These are phyloP conservation scores for Hericium rajendrae DNA, from an alignment of 768 basidiomycete species.

Conservation along the genomic window DNA sequence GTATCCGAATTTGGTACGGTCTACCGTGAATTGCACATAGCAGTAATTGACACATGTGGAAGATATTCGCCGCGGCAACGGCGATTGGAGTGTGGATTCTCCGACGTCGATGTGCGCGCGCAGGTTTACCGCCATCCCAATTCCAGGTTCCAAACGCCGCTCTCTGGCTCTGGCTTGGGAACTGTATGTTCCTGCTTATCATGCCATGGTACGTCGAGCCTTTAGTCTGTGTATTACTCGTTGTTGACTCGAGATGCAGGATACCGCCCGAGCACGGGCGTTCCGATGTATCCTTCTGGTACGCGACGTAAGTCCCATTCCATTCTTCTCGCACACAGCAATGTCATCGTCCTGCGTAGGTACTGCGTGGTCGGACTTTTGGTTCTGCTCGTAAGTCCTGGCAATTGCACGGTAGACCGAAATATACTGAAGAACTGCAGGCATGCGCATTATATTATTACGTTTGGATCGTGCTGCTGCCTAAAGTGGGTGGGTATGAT, in stretches of 20 bases:
- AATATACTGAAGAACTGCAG: background rate
- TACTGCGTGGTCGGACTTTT: conserved; percentile 22
- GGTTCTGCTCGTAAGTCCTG: conserved; percentile 17
- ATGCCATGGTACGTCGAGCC: conserved; percentile 23
- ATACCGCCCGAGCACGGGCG: conserved; percentile 19
- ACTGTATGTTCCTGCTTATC: conserved; percentile 21
- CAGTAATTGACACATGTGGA: background rate
- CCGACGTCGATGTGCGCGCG: conserved; percentile 17
- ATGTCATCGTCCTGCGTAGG: conserved; percentile 3
- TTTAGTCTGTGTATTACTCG: background rate
- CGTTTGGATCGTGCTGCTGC: conserved; percentile 37
- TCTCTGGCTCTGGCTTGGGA: conserved; percentile 15
- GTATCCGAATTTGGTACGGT: conserved; percentile 28
- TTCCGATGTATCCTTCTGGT: conserved; percentile 24
- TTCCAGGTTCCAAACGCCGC: conserved; percentile 17
- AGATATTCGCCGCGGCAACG: conserved; percentile 21
- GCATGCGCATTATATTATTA: conserved; percentile 20
- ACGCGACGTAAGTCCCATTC: conserved; percentile 15
- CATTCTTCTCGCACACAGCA: background rate
- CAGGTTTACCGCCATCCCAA: conserved; percentile 15
- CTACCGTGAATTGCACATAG: background rate
- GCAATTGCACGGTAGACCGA: too few species aligned
- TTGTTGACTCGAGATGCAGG: conserved; percentile 8
- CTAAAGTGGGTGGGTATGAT: conserved; percentile 35
- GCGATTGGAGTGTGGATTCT: conserved; percentile 25